A percentile compares a stretch with the other conserved stretches of the same genome.
These are phyloP conservation scores for Debaryomycetaceae sp. DNA, from an alignment of 1,139 yeast genomes.

Conservation along the genomic window DNA sequence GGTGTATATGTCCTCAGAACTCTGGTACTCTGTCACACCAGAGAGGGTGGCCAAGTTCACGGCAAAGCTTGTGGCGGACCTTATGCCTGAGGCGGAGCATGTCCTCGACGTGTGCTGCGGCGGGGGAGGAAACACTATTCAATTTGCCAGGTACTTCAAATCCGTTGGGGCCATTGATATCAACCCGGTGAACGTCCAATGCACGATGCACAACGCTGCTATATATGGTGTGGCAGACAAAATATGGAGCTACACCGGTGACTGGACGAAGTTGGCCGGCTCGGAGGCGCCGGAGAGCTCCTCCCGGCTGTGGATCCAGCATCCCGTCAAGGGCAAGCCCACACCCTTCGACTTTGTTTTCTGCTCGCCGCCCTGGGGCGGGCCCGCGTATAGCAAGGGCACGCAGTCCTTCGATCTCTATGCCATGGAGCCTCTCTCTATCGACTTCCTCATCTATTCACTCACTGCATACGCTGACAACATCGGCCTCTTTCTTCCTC, in stretches of 20 bases:
- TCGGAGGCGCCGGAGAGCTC: slow-evolving; percentile 14
- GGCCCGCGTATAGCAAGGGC: slow-evolving; percentile 56
- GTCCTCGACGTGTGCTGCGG: slow-evolving; percentile 84
- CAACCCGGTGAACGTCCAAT: slow-evolving; percentile 55
- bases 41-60: slow-evolving; percentile 65
- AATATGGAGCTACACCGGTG: slow-evolving; percentile 48
- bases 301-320: slow-evolving; percentile 29
- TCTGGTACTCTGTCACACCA: slow-evolving; percentile 93
- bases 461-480: slow-evolving; percentile 45
- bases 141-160: slow-evolving; percentile 62
- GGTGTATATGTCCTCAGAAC: slow-evolving; percentile 64
- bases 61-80: slow-evolving; percentile 49
- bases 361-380: slow-evolving; percentile 98
- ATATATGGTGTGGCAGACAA: slow-evolving; percentile 59
- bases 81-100: slow-evolving; percentile 40
- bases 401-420: slow-evolving; percentile 42
- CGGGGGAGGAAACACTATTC: slow-evolving; percentile 92
- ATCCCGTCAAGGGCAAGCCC: slow-evolving; percentile 11
- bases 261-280: slow-evolving; percentile 48
- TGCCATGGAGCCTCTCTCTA: slow-evolving; percentile 46
- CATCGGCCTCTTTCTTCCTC: slow-evolving; percentile 73
- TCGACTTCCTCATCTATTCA: slow-evolving; percentile 42
- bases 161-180: slow-evolving; percentile 66
- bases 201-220: slow-evolving; percentile 70
- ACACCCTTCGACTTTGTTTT: slow-evolving; percentile 63